phyloP scores from a whole-genome alignment of 306 rosid genomes.

The Arachis stenosperma region DNA sequence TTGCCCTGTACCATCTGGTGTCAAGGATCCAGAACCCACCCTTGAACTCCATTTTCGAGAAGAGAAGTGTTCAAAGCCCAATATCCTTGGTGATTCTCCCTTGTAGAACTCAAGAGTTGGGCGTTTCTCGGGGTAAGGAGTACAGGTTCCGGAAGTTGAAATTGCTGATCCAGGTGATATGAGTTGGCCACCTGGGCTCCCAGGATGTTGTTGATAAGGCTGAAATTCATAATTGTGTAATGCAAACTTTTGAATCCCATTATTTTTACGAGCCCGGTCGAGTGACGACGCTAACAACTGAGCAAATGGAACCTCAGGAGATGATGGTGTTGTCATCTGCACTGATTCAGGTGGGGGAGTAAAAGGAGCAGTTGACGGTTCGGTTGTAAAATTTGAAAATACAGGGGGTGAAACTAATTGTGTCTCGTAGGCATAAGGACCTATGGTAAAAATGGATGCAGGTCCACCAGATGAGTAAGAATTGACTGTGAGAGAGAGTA shows the following conservation, averaged over 20 bases:
- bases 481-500: constrained; percentile 71
- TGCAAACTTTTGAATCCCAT: constrained; percentile 72
- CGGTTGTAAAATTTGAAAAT: constrained; percentile 86
- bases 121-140: constrained; percentile 86
- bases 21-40: constrained; percentile 86
- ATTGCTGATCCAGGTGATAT: constrained; percentile 93
- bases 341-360: constrained; percentile 98
- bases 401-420: constrained; percentile 97
- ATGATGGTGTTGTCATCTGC: constrained; percentile 92
- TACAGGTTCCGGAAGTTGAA: constrained; percentile 90
- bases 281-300: constrained; percentile 84
- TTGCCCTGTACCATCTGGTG: constrained; percentile 79
- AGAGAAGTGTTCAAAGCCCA: constrained; percentile 78
- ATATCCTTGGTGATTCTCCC: constrained; percentile 78
- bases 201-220: constrained; percentile 86
- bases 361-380: constrained; percentile 91
- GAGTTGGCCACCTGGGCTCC: constrained; percentile 90
- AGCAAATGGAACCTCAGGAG: constrained; percentile 99
- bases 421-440: constrained; percentile 97
- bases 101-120: constrained; percentile 67
- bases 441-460: constrained; percentile 77
- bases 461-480: constrained; percentile 79
- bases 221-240: constrained; percentile 74
- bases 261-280: constrained; percentile 63
- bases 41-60: constrained; percentile 83